Evolutionary conservation across 73 alveolate species (phyloP).

Genomic region (Paramecium octaurelia): DNA sequence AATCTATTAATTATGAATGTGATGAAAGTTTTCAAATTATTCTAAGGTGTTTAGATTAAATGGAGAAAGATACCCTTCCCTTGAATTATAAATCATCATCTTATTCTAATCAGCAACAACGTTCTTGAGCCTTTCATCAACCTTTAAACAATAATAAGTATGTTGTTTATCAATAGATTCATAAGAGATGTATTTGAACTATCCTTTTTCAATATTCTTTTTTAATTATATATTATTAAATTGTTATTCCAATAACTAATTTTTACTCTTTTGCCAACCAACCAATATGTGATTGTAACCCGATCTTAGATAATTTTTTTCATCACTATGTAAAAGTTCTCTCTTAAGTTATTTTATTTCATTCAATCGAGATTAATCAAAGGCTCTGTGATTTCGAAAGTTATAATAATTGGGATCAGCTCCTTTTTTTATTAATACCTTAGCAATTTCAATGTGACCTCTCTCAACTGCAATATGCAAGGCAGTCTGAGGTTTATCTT

Average conservation of each 20-base stretch:
- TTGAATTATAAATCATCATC: slow-evolving; percentile 3
- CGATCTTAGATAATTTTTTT: background rate
- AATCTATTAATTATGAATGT: background rate
- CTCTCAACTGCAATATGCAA: background rate
- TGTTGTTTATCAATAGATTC: background rate
- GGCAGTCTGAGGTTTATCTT: background rate
- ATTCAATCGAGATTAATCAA: background rate
- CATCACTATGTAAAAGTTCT: background rate
- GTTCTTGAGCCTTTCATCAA: background rate
- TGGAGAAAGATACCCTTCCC: background rate
- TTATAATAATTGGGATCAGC: background rate
- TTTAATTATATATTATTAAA: background rate
- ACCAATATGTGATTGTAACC: background rate
- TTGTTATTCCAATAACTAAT: background rate
- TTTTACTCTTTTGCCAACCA: background rate
- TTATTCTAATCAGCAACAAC: background rate
- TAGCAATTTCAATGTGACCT: background rate
- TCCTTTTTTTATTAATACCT: background rate
- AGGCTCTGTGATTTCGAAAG: background rate
- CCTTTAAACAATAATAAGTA: background rate
- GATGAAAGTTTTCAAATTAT: background rate
- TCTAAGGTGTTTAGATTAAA: background rate
- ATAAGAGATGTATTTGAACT: background rate
- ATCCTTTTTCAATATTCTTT: background rate
- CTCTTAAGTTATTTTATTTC: background rate